phyloP scores from a whole-genome alignment of 352 stramenopile genomes.

The Peronosclerospora sorghi region DNA sequence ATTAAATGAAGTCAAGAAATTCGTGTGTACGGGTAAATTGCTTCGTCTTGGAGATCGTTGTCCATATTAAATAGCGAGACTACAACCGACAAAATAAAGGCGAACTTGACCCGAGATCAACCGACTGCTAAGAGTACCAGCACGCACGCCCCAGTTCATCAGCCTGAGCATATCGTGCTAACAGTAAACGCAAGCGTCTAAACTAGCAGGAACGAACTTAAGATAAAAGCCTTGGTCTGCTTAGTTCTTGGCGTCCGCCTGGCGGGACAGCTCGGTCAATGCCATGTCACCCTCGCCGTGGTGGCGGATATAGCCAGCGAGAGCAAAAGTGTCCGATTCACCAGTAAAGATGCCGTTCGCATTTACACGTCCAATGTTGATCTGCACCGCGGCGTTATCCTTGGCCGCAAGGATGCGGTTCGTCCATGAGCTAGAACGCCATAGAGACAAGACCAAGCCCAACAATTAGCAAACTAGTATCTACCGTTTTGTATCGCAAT shows the following conservation, averaged over 20 bases:
- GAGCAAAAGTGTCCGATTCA: constrained; percentile 90
- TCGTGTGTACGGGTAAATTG: constrained; percentile 12
- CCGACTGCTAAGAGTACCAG: too few species aligned
- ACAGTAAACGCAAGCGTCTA: neutral
- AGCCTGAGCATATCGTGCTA: neutral
- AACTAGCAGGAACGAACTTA: constrained; percentile 1
- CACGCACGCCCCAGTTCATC: too few species aligned
- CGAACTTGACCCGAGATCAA: constrained; percentile 15
- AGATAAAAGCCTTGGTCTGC: constrained; percentile 1
- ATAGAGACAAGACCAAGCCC: neutral
- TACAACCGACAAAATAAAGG: constrained; percentile 17
- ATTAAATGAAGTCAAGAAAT: neutral
- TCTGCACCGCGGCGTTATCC: constrained; percentile 96
- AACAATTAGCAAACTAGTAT: neutral
- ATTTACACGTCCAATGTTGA: constrained; percentile 97
- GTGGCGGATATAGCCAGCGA: constrained; percentile 95
- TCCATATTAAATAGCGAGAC: constrained; percentile 21
- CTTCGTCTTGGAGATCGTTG: constrained; percentile 21
- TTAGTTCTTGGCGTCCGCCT: constrained; percentile 79
- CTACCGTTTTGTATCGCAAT: too few species aligned
- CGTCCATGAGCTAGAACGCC: constrained; percentile 89
- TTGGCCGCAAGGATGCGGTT: constrained; percentile 97
- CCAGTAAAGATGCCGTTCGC: constrained; percentile 94
- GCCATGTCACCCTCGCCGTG: constrained; percentile 93
- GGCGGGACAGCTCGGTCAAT: constrained; percentile 72